Conservation (phyloP, 164 flowering plant species). For the Magnolia kwangsiensis region DNA sequence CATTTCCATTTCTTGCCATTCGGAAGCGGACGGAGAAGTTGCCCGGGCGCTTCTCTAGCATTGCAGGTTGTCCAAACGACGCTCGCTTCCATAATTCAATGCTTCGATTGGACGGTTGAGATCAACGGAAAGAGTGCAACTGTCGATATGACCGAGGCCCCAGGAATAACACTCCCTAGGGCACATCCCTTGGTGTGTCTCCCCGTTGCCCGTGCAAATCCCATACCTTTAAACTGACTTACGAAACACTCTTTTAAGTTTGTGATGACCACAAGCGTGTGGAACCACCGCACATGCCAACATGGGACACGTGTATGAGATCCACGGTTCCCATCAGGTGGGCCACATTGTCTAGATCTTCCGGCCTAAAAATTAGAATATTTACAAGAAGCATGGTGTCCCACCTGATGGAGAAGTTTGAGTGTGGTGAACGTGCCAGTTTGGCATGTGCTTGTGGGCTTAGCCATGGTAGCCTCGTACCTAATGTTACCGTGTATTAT, state of each 20-base stretch:
- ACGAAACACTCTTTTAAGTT: neutral
- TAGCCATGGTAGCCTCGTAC: no score
- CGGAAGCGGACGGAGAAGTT: conserved; percentile 31
- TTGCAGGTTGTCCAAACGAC: conserved; percentile 6
- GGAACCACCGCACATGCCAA: no score
- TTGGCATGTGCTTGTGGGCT: no score
- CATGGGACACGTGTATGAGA: no score
- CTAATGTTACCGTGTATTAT: no score
- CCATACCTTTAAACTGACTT: neutral
- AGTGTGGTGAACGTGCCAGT: no score
- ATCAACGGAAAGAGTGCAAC: neutral
- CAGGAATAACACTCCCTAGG: neutral
- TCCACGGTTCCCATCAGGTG: no score
- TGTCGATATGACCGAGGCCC: conserved; percentile 6
- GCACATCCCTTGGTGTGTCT: conserved; percentile 6
- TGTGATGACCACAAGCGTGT: no score
- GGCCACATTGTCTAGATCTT: no score
- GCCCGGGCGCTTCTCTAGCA: conserved; percentile 17
- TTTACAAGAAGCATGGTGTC: no score
- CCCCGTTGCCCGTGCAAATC: neutral
- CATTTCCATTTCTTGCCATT: conserved; percentile 32
- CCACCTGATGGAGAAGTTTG: no score
- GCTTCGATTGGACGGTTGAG: conserved; percentile 13
- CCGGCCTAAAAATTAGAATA: no score
- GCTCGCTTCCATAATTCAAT: conserved; percentile 9